A percentile compares a stretch with the other conserved stretches of the same genome.
phyloP scores from a whole-genome alignment of 805 yeast species.

The Ogataea parapolymorpha region DNA sequence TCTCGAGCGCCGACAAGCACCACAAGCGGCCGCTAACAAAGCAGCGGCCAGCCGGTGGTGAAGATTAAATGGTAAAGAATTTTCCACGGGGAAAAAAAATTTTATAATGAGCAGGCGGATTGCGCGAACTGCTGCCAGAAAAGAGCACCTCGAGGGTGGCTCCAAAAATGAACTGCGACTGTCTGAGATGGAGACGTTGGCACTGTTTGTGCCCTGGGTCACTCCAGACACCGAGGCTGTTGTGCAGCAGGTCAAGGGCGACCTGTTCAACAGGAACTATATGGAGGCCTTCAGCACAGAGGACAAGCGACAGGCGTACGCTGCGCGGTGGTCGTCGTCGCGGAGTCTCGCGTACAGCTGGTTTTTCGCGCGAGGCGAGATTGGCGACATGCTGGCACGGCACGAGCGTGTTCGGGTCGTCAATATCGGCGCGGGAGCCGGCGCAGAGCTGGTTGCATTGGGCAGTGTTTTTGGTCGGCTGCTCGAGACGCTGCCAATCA shows the following conservation, averaged over 20 bases:
- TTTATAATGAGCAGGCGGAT: conserved; percentile 33
- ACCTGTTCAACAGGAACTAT: conserved; percentile 69
- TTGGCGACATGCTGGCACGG: conserved; percentile 36
- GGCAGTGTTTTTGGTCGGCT: conserved; percentile 51
- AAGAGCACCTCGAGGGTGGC: conserved; percentile 12
- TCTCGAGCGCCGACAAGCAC: conserved; percentile 36
- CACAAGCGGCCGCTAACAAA: conserved; percentile 10
- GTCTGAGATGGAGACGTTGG: conserved; percentile 36
- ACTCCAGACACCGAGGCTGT: conserved; percentile 35
- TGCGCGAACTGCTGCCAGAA: conserved; percentile 29
- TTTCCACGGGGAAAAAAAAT: conserved; percentile 6
- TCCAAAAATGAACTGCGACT: conserved; percentile 21
- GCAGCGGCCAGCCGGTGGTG: conserved; percentile 30
- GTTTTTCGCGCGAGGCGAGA: conserved; percentile 50
- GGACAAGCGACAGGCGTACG: conserved; percentile 69
- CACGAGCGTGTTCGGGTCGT: conserved; percentile 37
- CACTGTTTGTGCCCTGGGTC: conserved; percentile 28
- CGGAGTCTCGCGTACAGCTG: conserved; percentile 73
- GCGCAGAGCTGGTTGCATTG: conserved; percentile 70
- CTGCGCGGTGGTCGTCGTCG: conserved; percentile 83
- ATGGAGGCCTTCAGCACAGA: conserved; percentile 61
- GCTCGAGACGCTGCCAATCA: conserved; percentile 14
- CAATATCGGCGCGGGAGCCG: conserved; percentile 88
- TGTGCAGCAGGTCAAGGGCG: conserved; percentile 69
- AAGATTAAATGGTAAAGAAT: conserved; percentile 38